phyloP scores from a whole-genome alignment of 345 rosid genomes.

The Populus tremula region DNA sequence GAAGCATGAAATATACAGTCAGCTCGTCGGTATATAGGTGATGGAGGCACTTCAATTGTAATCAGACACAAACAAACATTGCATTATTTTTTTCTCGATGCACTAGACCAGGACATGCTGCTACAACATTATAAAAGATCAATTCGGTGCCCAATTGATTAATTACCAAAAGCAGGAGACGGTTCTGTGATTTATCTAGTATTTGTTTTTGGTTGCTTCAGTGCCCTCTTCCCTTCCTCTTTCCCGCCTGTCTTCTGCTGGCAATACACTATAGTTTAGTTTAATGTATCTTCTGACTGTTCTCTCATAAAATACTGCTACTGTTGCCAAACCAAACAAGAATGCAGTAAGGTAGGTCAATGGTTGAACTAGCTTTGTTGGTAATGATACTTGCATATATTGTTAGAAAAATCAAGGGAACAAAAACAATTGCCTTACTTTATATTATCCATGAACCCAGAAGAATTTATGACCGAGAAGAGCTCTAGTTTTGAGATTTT shows the following conservation, averaged over 20 bases:
- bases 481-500: neutral
- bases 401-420: neutral
- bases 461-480: neutral
- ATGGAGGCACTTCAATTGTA: conserved; percentile 9
- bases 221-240: conserved; percentile 13
- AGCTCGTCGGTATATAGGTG: conserved; percentile 14
- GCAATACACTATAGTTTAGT: conserved; percentile 16
- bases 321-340: conserved; percentile 1
- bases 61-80: neutral
- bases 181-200: neutral
- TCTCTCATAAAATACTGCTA: neutral
- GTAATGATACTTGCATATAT: neutral
- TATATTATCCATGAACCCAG: neutral
- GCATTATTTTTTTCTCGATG: conserved; percentile 2
- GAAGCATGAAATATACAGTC: neutral
- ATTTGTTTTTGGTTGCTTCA: neutral
- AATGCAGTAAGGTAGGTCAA: neutral
- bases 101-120: neutral
- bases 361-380: neutral
- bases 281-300: neutral
- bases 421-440: neutral
- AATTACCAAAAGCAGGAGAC: neutral
- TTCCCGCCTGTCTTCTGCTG: conserved; percentile 34
- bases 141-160: neutral
- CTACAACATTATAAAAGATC: neutral